A percentile compares a stretch with the other conserved stretches of the same genome.
phyloP scores from a whole-genome alignment of 371 early-diverging fungal species.

The Rhizopus arrhizus region DNA sequence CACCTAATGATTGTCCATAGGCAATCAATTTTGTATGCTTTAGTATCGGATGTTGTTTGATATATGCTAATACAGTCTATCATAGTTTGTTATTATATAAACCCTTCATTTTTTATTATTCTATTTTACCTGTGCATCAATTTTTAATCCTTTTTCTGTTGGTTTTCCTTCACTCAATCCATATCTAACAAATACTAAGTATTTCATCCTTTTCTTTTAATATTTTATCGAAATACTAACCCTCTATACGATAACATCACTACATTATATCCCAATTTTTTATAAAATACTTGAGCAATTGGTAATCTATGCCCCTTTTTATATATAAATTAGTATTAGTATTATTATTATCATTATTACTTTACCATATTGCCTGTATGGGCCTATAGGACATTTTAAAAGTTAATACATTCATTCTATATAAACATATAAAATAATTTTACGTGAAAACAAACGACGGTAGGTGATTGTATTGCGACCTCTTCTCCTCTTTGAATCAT shows the following conservation, averaged over 20 bases:
- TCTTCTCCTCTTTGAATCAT: slow-evolving; percentile 64
- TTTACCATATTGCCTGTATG: slow-evolving; percentile 94
- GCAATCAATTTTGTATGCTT: slow-evolving; percentile 77
- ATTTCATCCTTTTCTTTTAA: not conserved
- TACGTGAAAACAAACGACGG: slow-evolving; percentile 85
- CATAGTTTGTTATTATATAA: not conserved
- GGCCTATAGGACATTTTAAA: slow-evolving; percentile 49
- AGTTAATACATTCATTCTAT: not conserved
- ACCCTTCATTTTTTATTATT: slow-evolving; percentile 1
- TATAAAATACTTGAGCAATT: slow-evolving; percentile 76
- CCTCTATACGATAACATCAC: slow-evolving; percentile 97
- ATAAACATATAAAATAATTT: slow-evolving; percentile 15
- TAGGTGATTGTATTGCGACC: slow-evolving; percentile 63
- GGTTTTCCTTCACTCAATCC: slow-evolving; percentile 87
- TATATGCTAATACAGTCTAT: slow-evolving; percentile 84
- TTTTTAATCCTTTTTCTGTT: slow-evolving; percentile 82
- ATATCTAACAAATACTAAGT: slow-evolving; percentile 61
- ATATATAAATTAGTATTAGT: slow-evolving; percentile 9
- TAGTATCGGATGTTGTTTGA: slow-evolving; percentile 71
- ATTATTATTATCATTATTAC: not conserved
- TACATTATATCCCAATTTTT: slow-evolving; percentile 76
- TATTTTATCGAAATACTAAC: slow-evolving; percentile 35
- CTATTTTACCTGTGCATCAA: slow-evolving; percentile 81
- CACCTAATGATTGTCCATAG: slow-evolving; percentile 95
- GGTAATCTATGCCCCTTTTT: slow-evolving; percentile 83